Evolutionary conservation across 192 early-diverging fungal species (phyloP), one percentile per base, ranked within the genome.

Genomic region (Lobosporangium transversale): DNA sequence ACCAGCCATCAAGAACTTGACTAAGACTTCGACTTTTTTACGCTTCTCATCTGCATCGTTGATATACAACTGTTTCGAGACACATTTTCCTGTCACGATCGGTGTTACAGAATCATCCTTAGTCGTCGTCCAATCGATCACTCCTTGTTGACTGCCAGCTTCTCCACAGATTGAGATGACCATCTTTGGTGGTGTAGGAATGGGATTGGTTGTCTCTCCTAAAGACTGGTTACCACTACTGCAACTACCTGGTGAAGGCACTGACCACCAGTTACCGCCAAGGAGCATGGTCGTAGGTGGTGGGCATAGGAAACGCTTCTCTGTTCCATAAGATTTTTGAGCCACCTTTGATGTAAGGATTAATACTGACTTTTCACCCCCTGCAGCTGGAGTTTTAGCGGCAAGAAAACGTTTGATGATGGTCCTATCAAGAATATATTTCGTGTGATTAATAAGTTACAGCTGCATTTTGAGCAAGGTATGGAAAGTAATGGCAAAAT

Each of bases 301-400:
- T 21, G 94, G 94, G 50, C 92, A 94, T 26, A 95, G 65, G 66
- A 95, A 95, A 83, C 95, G 86, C 80, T 95, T 96, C 70, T 97
- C 96, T 33, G 89, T 92, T 27, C 94, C 96, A 65, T 97, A 97
- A 3, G 90, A 92, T 61, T 97, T 97, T 84, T 97, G 95, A 6
- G 91, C 95, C 4, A 95, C 95, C 53, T 93, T 94, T 21, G 92
- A 89, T 31, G 93, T 93, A 50, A 94, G 78, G 20, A 97, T 87
- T 59, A 96, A 73, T 11, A 95, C 87, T 62, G 88, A 88, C 48
- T 79, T 88, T 83, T 87, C 86, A 18, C 84, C 86, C 15, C 80
- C 64, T 12, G 58, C 55, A 11, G 57, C 62, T 7, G 86, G 82
- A 10, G 85, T 84, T 47, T 68, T 58, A 49, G 79, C 56, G 14